Conservation (phyloP, 192 early-diverging fungal genomes). For the Coemansia sp. region DNA sequence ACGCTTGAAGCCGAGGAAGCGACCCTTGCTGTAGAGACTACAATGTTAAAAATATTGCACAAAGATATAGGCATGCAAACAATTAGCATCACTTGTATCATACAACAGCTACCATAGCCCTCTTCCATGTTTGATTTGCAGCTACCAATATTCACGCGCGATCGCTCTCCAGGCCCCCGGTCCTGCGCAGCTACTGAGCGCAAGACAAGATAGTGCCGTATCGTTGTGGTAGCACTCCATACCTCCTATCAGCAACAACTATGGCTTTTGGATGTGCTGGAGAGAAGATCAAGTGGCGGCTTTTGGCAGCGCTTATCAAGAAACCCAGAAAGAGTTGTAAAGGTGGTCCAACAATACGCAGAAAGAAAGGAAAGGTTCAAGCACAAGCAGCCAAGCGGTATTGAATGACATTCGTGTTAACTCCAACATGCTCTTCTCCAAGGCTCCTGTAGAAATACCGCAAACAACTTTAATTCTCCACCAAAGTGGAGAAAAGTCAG, state of each 20-base stretch:
- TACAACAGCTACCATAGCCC: no score
- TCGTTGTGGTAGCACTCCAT: no score
- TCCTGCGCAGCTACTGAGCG: neutral
- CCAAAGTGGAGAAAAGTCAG: neutral
- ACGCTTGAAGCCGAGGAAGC: conserved; percentile 94
- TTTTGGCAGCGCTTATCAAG: neutral
- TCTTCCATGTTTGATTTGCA: no score
- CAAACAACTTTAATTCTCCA: neutral
- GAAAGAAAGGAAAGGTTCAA: neutral
- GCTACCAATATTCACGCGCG: no score
- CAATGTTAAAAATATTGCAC: conserved; percentile 10
- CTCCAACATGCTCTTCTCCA: neutral
- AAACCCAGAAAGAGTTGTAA: neutral
- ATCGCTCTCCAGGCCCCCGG: no score
- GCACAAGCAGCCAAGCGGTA: neutral
- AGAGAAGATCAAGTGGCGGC: neutral
- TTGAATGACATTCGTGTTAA: neutral
- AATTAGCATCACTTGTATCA: neutral
- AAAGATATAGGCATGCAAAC: neutral
- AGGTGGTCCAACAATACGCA: neutral
- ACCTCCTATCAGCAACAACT: no score
- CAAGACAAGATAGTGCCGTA: no score
- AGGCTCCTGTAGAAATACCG: neutral
- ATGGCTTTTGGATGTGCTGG: no score
- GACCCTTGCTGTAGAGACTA: conserved; percentile 98